phyloP scores from a whole-genome alignment of 345 rosid species.

The sweet orange (Citrus sinensis) region DVS_A1.0 CM039161.1:18188001-18188500 shows the following conservation, averaged over 20 bases:
- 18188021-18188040: slow-evolving; percentile 34
- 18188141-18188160: slow-evolving; percentile 40
- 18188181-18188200: slow-evolving; percentile 37
- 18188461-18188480: neutral
- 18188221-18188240: neutral
- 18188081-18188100: slow-evolving; percentile 62
- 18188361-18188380: too few species aligned
- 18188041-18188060: slow-evolving; percentile 76
- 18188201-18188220: neutral
- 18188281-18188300: neutral
- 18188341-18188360: too few species aligned
- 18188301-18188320: neutral
- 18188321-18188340: neutral
- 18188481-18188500: neutral
- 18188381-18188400: too few species aligned
- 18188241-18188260: neutral
- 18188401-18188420: neutral
- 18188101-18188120: slow-evolving; percentile 67
- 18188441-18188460: neutral
- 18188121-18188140: slow-evolving; percentile 73
- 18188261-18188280: neutral
- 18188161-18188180: slow-evolving; percentile 47
- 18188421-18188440: neutral
- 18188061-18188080: slow-evolving; percentile 80
- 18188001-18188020: neutral